These are phyloP conservation scores for Lichtheimia ramosa DNA, from an alignment of 371 early-diverging fungal genomes.

Conservation along the genomic window DNA sequence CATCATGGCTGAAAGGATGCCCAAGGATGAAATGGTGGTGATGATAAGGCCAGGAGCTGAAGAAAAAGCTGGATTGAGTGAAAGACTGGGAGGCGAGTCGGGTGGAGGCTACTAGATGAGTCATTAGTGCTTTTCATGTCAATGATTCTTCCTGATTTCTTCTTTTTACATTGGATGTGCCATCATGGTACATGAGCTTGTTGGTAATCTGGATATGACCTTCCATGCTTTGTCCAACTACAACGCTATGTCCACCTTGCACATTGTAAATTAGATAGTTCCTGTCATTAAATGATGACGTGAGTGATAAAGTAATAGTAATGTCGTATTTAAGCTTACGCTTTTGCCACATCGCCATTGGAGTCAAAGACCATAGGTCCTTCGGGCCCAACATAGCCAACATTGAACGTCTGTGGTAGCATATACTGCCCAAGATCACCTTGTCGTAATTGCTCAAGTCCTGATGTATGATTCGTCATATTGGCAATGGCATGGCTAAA, in stretches of 20 bases:
- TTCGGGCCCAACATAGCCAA: conserved; percentile 59
- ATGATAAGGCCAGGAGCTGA: conserved; percentile 47
- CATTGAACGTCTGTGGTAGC: conserved; percentile 50
- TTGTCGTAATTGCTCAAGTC: conserved; percentile 31
- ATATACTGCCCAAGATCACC: conserved; percentile 45
- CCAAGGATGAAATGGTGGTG: conserved; percentile 37
- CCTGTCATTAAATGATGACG: conserved; percentile 18
- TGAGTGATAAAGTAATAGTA: background rate
- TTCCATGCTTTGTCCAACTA: conserved; percentile 48
- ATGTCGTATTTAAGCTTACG: conserved; percentile 24
- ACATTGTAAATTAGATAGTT: conserved; percentile 59
- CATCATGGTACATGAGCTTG: conserved; percentile 55
- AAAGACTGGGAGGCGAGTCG: conserved; percentile 52
- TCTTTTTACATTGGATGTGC: conserved; percentile 35
- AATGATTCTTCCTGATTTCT: background rate
- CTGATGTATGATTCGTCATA: conserved; percentile 37
- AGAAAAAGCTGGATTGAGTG: conserved; percentile 50
- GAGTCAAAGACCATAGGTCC: conserved; percentile 58
- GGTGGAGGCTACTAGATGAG: conserved; percentile 34
- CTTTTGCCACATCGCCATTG: conserved; percentile 55
- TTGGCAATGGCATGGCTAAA: conserved; percentile 36
- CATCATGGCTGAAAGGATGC: conserved; percentile 30
- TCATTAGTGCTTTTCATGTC: conserved; percentile 1
- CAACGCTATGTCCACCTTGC: conserved; percentile 36
- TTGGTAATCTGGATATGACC: conserved; percentile 44